Conservation (phyloP, 2,329 filamentous ascomycete genomes). For the Fusarium floridanum region DNA sequence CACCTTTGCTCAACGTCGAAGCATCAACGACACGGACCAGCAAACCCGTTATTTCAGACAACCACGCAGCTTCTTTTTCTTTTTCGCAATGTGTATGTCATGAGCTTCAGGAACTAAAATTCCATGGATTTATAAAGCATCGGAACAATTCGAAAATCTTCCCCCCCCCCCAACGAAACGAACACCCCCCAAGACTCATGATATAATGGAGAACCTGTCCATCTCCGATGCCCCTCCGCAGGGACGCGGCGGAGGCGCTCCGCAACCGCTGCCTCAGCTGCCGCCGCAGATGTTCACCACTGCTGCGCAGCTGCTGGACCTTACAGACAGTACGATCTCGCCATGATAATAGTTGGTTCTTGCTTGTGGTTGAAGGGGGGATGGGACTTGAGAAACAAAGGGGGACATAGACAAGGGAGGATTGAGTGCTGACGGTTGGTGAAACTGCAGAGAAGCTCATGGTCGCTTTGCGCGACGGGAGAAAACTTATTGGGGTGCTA, state of each 20-base stretch:
- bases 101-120: constrained; percentile 27
- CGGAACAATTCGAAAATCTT: constrained; percentile 17
- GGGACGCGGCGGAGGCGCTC: constrained; percentile 51
- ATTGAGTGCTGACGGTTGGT: constrained; percentile 44
- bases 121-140: constrained; percentile 40
- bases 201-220: constrained; percentile 66
- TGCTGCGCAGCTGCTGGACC: constrained; percentile 91
- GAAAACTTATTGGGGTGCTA: constrained; percentile 92
- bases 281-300: constrained; percentile 99
- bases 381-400: constrained; percentile 2
- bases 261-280: constrained; percentile 71
- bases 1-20: constrained; percentile 39
- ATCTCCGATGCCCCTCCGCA: constrained; percentile 63
- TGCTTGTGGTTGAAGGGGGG: constrained; percentile 5
- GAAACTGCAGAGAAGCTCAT: constrained; percentile 86
- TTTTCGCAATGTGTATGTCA: constrained; percentile 43
- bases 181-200: constrained; percentile 35
- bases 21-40: constrained; percentile 41
- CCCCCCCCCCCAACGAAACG: background rate
- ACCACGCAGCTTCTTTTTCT: constrained; percentile 18
- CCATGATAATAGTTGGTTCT: constrained; percentile 25
- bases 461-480: constrained; percentile 89
- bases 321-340: constrained; percentile 88
- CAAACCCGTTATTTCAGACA: constrained; percentile 29
- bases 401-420: constrained; percentile 21